phyloP scores from a whole-genome alignment of 371 early-diverging fungal species.

The Basidiobolus heterosporus region DNA sequence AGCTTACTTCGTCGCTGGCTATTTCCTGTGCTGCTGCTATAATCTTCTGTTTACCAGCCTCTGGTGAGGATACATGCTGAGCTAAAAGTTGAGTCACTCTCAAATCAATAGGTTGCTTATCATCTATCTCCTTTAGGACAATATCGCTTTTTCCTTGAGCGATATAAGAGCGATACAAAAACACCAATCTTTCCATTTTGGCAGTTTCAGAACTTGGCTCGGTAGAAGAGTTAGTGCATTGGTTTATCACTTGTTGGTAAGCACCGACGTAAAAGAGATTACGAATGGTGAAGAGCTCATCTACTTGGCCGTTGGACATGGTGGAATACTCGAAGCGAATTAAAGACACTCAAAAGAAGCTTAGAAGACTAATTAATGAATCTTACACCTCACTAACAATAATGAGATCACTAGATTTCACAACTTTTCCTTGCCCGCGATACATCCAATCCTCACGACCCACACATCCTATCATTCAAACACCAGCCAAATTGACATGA shows the following conservation, averaged over 20 bases:
- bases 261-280: conserved; percentile 52
- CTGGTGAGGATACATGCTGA: conserved; percentile 20
- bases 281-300: conserved; percentile 42
- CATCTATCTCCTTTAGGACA: conserved; percentile 31
- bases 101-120: conserved; percentile 20
- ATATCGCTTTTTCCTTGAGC: conserved; percentile 44
- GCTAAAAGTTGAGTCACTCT: conserved; percentile 39
- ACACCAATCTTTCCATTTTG: conserved; percentile 30
- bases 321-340: too few species aligned
- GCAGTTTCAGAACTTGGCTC: conserved; percentile 20
- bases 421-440: too few species aligned
- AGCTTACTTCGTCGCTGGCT: conserved; percentile 17
- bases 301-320: conserved; percentile 17
- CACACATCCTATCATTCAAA: too few species aligned
- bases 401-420: too few species aligned
- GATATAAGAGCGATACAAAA: conserved; percentile 44
- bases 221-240: conserved; percentile 25
- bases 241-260: conserved; percentile 50
- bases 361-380: too few species aligned
- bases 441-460: too few species aligned
- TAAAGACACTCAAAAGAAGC: too few species aligned
- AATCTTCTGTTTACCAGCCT: conserved; percentile 11
- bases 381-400: too few species aligned
- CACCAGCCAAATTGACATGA: too few species aligned
- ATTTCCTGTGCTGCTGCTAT: conserved; percentile 21